phyloP scores from a whole-genome alignment of 2,329 filamentous ascomycete species.

The Conoideocrella luteorostrata region DNA sequence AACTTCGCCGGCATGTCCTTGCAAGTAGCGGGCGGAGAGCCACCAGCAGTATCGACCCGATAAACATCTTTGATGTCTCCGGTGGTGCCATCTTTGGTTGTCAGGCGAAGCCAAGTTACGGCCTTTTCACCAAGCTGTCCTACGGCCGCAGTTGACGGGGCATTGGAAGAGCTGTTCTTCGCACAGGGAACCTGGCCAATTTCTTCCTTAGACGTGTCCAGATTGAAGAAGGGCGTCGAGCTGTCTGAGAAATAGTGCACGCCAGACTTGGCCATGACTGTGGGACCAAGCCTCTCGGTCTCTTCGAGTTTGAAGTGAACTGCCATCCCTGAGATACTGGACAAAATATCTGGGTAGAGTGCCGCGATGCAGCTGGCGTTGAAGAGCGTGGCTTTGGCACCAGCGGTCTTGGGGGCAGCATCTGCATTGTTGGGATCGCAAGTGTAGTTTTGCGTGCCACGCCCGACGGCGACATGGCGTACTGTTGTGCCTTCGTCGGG shows the following conservation, averaged over 20 bases:
- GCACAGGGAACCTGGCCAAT: conserved; percentile 57
- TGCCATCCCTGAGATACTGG: conserved; percentile 58
- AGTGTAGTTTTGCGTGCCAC: conserved; percentile 91
- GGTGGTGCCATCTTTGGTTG: conserved; percentile 44
- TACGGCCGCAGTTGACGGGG: conserved; percentile 53
- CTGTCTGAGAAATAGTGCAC: conserved; percentile 73
- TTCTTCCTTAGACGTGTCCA: conserved; percentile 48
- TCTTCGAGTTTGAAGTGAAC: conserved; percentile 56
- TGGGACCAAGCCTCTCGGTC: conserved; percentile 42
- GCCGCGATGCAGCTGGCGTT: conserved; percentile 77
- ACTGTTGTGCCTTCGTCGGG: conserved; percentile 56
- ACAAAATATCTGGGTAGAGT: conserved; percentile 59
- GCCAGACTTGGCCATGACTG: conserved; percentile 60
- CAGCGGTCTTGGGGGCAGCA: conserved; percentile 56
- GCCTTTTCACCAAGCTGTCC: conserved; percentile 61
- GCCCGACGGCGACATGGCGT: conserved; percentile 76
- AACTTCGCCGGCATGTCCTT: conserved; percentile 57
- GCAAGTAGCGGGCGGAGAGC: conserved; percentile 68
- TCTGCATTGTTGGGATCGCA: conserved; percentile 58
- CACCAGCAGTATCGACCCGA: conserved; percentile 77
- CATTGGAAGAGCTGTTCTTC: conserved; percentile 54
- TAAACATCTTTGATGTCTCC: conserved; percentile 69
- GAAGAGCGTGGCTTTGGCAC: conserved; percentile 80
- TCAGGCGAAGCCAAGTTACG: conserved; percentile 76
- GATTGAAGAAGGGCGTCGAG: conserved; percentile 73